These are phyloP conservation scores for Penicilliopsis zonata DNA, from an alignment of 495 filamentous ascomycete species.

Conservation along the genomic window DNA sequence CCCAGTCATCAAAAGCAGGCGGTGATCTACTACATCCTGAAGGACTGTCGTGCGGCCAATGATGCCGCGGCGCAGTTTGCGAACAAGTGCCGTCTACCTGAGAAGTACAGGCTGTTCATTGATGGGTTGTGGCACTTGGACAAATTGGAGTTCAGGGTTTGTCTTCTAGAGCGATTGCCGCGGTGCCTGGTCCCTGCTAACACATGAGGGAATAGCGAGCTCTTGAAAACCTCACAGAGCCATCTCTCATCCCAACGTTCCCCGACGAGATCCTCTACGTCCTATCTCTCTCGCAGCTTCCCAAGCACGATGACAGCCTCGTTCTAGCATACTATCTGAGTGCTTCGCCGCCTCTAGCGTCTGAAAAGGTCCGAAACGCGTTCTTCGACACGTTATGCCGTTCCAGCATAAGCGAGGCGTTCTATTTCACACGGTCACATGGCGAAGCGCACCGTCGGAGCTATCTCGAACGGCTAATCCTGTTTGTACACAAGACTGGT, in stretches of 20 bases:
- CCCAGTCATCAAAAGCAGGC: conserved; percentile 65
- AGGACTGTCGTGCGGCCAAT: conserved; percentile 51
- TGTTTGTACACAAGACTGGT: conserved; percentile 40
- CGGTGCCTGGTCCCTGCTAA: conserved; percentile 1
- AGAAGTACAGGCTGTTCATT: conserved; percentile 63
- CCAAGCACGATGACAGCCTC: conserved; percentile 49
- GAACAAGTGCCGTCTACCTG: conserved; percentile 44
- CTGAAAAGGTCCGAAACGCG: conserved; percentile 41
- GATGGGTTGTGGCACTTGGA: conserved; percentile 76
- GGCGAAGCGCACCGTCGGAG: conserved; percentile 44
- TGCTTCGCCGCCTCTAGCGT: conserved; percentile 51
- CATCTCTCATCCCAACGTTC: conserved; percentile 65
- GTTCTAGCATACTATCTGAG: conserved; percentile 68
- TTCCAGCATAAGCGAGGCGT: conserved; percentile 58
- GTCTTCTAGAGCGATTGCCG: conserved; percentile 2
- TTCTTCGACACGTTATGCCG: conserved; percentile 56
- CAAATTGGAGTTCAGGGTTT: conserved; percentile 50
- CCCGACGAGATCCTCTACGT: conserved; percentile 65
- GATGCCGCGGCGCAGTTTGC: conserved; percentile 40
- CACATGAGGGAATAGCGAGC: conserved; percentile 35
- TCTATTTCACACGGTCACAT: conserved; percentile 56
- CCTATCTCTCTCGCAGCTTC: conserved; percentile 47
- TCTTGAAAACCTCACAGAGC: conserved; percentile 60
- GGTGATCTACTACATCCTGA: conserved; percentile 68
- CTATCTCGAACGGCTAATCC: conserved; percentile 57